Base-by-base conservation (phyloP, 441 rosid genomes). In the Corymbia calophylla region DNA sequence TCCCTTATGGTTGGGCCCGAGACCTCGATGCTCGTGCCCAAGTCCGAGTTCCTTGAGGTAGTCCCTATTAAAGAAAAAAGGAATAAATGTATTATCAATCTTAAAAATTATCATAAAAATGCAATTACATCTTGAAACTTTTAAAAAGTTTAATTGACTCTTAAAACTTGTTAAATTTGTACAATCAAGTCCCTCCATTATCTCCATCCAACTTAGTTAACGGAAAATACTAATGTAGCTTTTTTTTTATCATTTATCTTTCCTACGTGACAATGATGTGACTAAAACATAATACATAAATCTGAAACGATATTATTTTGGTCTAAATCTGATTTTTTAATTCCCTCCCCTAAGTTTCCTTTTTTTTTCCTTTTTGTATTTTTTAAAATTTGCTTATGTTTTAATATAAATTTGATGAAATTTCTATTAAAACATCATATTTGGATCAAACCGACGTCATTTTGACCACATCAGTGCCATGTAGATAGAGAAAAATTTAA, bases 181-280 rank as follows among this genome's bases (percentile, higher is more conserved):
- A 19, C 6, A 58, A 58, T 10, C 10, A 25, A 27, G 25, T 58
- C 6, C n/a, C 10, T 29, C 14, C 64, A 58, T 23, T 58, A 4
- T 9, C 5, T 58, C 64, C n/a, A 7, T 0, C 6, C 3, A 58
- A 58, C 64, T 58, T 58, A 6, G 10, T 14, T 12, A 58, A 25
- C 13, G 25, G 10, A 58, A 56, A 9, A 58, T 58, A 58, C 0
- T 25, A 0, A 0, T 58, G 64, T 27, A 5, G 27, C 0, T 56
- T 23, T 8, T 56, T 54, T 54, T 5, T 54, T 56, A 56, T 56
- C 23, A 9, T 56, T 56, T 56, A 23, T 23, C 29, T 55, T 23
- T 23, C 62, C 0, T 9, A 0, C 10, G n/a, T 25, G 29, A 1
- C 6, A 58, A 58, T 58, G 14, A 58, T 0, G 0, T 58, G 62